phyloP scores from a whole-genome alignment of 495 filamentous ascomycete genomes.

The Darksidea phi region DNA sequence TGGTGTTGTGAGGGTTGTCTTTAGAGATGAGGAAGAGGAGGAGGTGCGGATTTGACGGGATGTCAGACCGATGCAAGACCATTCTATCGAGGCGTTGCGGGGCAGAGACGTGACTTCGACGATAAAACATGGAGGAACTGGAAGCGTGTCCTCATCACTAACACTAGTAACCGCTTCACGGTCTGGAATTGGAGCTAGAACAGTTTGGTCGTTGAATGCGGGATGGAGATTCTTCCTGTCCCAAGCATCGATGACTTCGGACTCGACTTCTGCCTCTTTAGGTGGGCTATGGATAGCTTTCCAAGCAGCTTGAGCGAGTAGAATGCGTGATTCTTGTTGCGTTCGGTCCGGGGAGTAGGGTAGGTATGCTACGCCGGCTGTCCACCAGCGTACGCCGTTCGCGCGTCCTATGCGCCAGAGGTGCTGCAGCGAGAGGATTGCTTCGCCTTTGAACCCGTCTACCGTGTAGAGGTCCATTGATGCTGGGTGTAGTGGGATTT shows the following conservation, averaged over 20 bases:
- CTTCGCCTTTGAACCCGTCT: slow-evolving; percentile 40
- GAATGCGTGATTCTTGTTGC: slow-evolving; percentile 39
- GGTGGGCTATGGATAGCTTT: slow-evolving; percentile 46
- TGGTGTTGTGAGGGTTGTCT: no score
- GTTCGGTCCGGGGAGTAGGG: slow-evolving; percentile 36
- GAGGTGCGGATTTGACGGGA: neutral
- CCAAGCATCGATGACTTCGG: slow-evolving; percentile 65
- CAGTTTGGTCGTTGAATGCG: slow-evolving; percentile 7
- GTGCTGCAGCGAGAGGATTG: slow-evolving; percentile 77
- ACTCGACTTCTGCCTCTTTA: slow-evolving; percentile 32
- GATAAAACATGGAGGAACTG: slow-evolving; percentile 64
- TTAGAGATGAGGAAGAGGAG: neutral
- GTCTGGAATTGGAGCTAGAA: slow-evolving; percentile 32
- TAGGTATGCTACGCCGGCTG: slow-evolving; percentile 71
- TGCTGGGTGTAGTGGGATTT: slow-evolving; percentile 84
- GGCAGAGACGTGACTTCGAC: slow-evolving; percentile 72
- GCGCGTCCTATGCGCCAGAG: slow-evolving; percentile 78
- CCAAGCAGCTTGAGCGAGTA: slow-evolving; percentile 54
- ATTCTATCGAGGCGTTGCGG: slow-evolving; percentile 64
- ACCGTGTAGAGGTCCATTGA: slow-evolving; percentile 62
- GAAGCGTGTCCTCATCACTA: slow-evolving; percentile 9
- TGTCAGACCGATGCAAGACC: slow-evolving; percentile 24
- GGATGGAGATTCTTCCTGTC: slow-evolving; percentile 55
- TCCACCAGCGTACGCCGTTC: slow-evolving; percentile 71
- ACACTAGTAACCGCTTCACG: slow-evolving; percentile 34